phyloP scores from a whole-genome alignment of 331 rosid genomes.

The Dryas integrifolia region DNA sequence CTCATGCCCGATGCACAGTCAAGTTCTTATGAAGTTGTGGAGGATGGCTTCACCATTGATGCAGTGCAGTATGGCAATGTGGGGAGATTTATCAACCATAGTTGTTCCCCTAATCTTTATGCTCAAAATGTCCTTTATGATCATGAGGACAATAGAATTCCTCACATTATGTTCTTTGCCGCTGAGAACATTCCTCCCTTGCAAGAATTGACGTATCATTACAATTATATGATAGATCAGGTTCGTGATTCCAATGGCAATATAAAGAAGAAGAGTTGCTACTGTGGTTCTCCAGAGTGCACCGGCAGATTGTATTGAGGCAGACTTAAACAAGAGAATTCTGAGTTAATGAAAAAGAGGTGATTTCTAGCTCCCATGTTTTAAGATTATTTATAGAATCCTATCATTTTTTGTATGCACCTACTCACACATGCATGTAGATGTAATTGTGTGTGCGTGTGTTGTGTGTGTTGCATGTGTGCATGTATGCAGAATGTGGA shows the following conservation, averaged over 20 bases:
- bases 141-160: constrained; percentile 81
- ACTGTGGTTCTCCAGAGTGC: constrained; percentile 72
- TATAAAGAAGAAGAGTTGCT: constrained; percentile 69
- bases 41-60: constrained; percentile 74
- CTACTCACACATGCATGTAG: not conserved
- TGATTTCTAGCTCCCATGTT: constrained; percentile 2
- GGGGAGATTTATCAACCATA: constrained; percentile 86
- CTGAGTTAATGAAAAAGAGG: constrained; percentile 5
- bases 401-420: not conserved
- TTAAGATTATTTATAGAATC: not conserved
- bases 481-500: not conserved
- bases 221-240: constrained; percentile 67
- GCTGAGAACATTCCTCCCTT: constrained; percentile 88
- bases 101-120: constrained; percentile 89
- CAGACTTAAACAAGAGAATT: not conserved
- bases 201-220: constrained; percentile 84
- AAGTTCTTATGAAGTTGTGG: constrained; percentile 44
- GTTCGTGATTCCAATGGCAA: constrained; percentile 71
- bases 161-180: constrained; percentile 87
- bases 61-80: constrained; percentile 71
- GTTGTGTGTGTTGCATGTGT: not conserved
- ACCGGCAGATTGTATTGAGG: constrained; percentile 79
- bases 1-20: constrained; percentile 51
- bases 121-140: constrained; percentile 85
- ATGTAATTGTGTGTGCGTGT: not conserved